Evolutionary conservation across 2,329 filamentous ascomycete genomes (phyloP), one percentile per base, ranked within the genome.

Genomic region (Talaromyces pinophilus): DNA sequence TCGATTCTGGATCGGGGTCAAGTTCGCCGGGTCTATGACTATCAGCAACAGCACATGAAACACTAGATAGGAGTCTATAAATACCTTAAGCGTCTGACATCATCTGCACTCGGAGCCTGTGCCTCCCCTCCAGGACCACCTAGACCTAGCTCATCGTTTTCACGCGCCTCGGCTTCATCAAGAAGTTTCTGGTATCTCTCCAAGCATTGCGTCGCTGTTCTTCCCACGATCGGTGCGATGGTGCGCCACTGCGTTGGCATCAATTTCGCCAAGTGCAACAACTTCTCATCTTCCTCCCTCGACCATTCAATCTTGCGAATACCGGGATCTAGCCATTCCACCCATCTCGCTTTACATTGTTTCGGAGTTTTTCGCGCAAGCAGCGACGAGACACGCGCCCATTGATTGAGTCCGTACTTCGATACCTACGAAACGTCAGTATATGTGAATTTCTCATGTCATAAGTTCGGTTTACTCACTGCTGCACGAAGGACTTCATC

Each of bases 221-320:
- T 88, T 71, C 95, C 95, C 73, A 99, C 93, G 72, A 98, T 94
- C 64, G 95, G 93, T 66, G 95, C 94, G 75, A 99, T 98, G 59
- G 95, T 98, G 75, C 95, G 90, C 95, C 95, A 99, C 86, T 99
- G 95, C 33, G 94, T 98, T 66, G 95, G 95, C 90, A 99, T 97
- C 81, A 99, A 85, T 86, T 98, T 99, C 69, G 95, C 95, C 75
- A 99, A 85, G 76, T 98, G 95, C 73, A 99, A 82, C 68, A 99
- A 85, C 82, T 96, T 97, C 84, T 99, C 95, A 78, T 99, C 95
- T 79, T 99, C 95, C 80, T 99, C 95, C 76, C 95, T 92, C 77
- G 92, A 97, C 94, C 95, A 99, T 82, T 99, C 95, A 72, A 96
- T 95, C 84, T 99, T 99, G 76, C 94, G 92, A 83, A 99, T 98